Evolutionary conservation across 306 rosid species (phyloP).

Genomic region (Canavalia gladiata): DNA sequence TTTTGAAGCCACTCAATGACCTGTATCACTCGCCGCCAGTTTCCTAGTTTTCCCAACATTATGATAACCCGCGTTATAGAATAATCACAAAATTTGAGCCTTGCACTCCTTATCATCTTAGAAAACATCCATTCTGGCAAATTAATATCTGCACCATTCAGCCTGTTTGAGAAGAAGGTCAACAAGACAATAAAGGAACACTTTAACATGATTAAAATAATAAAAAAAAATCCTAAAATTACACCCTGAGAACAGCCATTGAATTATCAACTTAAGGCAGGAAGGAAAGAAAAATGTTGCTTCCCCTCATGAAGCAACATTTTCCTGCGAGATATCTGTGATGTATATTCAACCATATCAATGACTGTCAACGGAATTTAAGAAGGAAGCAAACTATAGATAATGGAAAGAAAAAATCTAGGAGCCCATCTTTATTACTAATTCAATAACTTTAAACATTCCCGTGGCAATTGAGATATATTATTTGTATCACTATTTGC

Average conservation of each 20-base stretch:
- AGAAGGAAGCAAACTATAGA: slow-evolving; percentile 20
- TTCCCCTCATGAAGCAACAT: slow-evolving; percentile 23
- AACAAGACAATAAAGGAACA: slow-evolving; percentile 34
- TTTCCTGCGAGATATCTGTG: slow-evolving; percentile 25
- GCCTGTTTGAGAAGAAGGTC: slow-evolving; percentile 66
- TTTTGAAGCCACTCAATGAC: slow-evolving; percentile 96
- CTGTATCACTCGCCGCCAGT: slow-evolving; percentile 92
- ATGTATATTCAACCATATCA: slow-evolving; percentile 38
- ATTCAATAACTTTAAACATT: slow-evolving; percentile 16
- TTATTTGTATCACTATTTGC: slow-evolving; percentile 3
- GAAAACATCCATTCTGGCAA: slow-evolving; percentile 94
- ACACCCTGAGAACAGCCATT: slow-evolving; percentile 27
- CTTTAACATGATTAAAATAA: slow-evolving; percentile 45
- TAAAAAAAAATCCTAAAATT: slow-evolving; percentile 26
- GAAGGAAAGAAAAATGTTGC: slow-evolving; percentile 28
- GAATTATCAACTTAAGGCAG: slow-evolving; percentile 33
- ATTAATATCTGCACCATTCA: slow-evolving; percentile 90
- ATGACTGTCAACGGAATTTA: slow-evolving; percentile 5
- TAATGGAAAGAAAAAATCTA: not conserved
- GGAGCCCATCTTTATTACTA: not conserved
- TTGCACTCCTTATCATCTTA: slow-evolving; percentile 90
- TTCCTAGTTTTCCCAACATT: slow-evolving; percentile 82
- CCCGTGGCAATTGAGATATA: slow-evolving; percentile 12
- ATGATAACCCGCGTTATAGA: slow-evolving; percentile 83
- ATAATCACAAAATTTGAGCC: slow-evolving; percentile 82